A percentile compares a stretch with the other conserved stretches of the same genome.
Conservation (phyloP, 805 yeast genomes). For the Torulaspora microellipsoides region DNA sequence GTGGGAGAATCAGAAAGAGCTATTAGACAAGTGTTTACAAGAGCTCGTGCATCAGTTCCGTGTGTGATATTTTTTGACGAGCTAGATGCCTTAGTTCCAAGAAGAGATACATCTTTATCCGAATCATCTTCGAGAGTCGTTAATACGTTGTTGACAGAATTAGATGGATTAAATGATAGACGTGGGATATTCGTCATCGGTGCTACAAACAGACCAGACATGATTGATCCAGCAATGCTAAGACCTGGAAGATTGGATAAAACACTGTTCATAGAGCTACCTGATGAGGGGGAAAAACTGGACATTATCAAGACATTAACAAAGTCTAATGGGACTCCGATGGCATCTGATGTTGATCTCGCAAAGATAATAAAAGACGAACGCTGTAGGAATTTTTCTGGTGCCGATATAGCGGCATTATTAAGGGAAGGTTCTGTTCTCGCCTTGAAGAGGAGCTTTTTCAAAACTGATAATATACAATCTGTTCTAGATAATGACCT, state of each 20-base stretch:
- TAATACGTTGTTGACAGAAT: conserved; percentile 86
- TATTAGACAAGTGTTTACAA: conserved; percentile 84
- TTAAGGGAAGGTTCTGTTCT: conserved; percentile 91
- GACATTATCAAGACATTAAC: conserved; percentile 81
- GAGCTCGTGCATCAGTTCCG: conserved; percentile 91
- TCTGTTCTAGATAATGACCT: conserved; percentile 44
- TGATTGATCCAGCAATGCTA: conserved; percentile 97
- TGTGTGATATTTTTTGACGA: conserved; percentile 96
- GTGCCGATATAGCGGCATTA: conserved; percentile 91
- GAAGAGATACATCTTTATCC: conserved; percentile 81
- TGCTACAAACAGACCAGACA: conserved; percentile 96
- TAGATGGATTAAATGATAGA: conserved; percentile 91
- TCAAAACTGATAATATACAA: conserved; percentile 42
- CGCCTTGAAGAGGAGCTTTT: conserved; percentile 74
- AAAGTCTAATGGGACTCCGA: conserved; percentile 68
- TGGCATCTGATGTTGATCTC: conserved; percentile 59
- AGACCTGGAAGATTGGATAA: conserved; percentile 96
- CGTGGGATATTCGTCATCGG: conserved; percentile 92
- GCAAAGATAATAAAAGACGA: conserved; percentile 61
- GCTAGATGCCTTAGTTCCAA: conserved; percentile 91
- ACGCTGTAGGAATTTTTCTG: conserved; percentile 84
- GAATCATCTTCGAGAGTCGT: conserved; percentile 93
- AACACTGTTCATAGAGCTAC: conserved; percentile 85
- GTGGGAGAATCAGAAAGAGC: conserved; percentile 97
- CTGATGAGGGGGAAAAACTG: conserved; percentile 67